A percentile compares a stretch with the other conserved stretches of the same genome.
These are phyloP conservation scores for Solanum ossicruentum DNA, from an alignment of 257 asterid genomes.

Conservation along the genomic window DNA sequence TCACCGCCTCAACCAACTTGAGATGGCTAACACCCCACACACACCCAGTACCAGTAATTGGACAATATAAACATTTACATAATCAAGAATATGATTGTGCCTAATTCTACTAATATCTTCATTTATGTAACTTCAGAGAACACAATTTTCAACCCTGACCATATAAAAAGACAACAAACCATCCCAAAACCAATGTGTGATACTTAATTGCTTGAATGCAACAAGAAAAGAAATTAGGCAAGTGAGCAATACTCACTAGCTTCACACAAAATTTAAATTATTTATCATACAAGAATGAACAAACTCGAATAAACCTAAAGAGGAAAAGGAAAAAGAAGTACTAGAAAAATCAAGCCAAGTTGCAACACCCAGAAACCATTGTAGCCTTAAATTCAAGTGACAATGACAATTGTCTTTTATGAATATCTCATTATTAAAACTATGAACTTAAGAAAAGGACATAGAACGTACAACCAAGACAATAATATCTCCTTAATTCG, in stretches of 20 bases:
- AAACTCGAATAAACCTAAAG: background rate
- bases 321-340: background rate
- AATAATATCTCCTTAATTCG: background rate
- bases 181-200: background rate
- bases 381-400: background rate
- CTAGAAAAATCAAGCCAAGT: background rate
- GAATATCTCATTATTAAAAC: background rate
- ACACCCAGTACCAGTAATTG: background rate
- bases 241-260: background rate
- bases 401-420: background rate
- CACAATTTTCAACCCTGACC: background rate
- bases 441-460: background rate
- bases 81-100: background rate
- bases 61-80: background rate
- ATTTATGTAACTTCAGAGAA: background rate
- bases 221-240: background rate
- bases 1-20: background rate
- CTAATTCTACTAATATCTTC: background rate
- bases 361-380: background rate
- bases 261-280: background rate
- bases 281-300: background rate
- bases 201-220: background rate
- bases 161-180: background rate
- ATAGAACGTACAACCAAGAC: background rate
- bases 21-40: background rate